Percentiles rank a stretch among this genome's conserved stretches.
phyloP scores from a whole-genome alignment of 768 basidiomycete genomes.

The Termitomyces eurrhizus region DNA sequence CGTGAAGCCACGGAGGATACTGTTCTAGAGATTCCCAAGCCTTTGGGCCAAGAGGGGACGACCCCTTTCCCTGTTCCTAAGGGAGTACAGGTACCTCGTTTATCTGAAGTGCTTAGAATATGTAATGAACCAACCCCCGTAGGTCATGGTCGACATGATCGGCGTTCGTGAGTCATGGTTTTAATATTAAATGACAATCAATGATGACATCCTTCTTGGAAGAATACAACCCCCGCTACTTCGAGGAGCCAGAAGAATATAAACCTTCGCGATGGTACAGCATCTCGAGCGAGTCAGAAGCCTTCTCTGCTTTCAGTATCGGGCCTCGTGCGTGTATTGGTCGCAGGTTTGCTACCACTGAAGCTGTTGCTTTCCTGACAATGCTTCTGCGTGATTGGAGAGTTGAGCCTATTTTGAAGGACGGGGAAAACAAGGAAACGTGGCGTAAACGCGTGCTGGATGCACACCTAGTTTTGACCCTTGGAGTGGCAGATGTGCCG shows the following conservation, averaged over 20 bases:
- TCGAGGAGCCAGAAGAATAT: conserved; percentile 42
- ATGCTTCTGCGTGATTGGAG: conserved; percentile 49
- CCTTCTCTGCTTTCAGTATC: conserved; percentile 44
- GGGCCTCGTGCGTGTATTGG: conserved; percentile 55
- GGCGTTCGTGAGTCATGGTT: conserved; percentile 39
- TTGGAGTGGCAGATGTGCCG: conserved; percentile 31
- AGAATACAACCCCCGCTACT: conserved; percentile 52
- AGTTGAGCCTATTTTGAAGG: conserved; percentile 40
- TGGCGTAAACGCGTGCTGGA: conserved; percentile 37
- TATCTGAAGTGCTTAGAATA: neutral
- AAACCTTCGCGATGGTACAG: conserved; percentile 50
- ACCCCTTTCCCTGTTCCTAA: conserved; percentile 34
- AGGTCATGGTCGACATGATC: conserved; percentile 44
- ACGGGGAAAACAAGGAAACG: conserved; percentile 33
- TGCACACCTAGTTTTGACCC: conserved; percentile 30
- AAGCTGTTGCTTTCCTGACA: conserved; percentile 50
- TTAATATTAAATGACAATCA: neutral
- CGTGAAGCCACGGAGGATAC: conserved; percentile 42
- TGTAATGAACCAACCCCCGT: neutral
- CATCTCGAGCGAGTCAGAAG: conserved; percentile 35
- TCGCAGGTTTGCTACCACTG: conserved; percentile 49
- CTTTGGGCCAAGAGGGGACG: conserved; percentile 34
- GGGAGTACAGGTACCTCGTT: conserved; percentile 28
- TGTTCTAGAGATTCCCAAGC: conserved; percentile 36
- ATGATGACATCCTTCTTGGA: neutral